Conservation (phyloP, 2,329 filamentous ascomycete genomes). For the Penicillium occitanis region DNA sequence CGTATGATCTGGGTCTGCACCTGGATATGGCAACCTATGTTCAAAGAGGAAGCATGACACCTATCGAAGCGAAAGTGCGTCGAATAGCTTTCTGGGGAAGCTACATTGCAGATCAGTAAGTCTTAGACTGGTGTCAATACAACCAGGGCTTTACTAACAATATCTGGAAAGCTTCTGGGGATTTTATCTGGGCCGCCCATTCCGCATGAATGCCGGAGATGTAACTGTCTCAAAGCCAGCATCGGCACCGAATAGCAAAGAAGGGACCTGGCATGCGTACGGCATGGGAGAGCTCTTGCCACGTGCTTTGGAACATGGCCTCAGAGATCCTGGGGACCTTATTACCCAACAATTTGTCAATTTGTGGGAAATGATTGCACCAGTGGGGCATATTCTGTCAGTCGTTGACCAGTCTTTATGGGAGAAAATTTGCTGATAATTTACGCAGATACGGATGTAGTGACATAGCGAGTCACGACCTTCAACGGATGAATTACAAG, state of each 20-base stretch:
- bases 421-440: conserved; percentile 1
- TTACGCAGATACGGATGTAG: conserved; percentile 37
- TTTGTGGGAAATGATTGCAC: conserved; percentile 47
- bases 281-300: conserved; percentile 27
- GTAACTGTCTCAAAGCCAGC: conserved; percentile 43
- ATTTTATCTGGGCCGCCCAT: conserved; percentile 46
- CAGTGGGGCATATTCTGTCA: conserved; percentile 44
- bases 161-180: conserved; percentile 39
- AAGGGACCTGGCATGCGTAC: conserved; percentile 36
- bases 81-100: conserved; percentile 46
- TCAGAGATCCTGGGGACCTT: conserved; percentile 36
- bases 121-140: not conserved
- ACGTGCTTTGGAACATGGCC: conserved; percentile 22
- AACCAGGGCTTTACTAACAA: not conserved
- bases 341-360: conserved; percentile 40
- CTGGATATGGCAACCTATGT: conserved; percentile 44
- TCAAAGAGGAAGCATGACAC: conserved; percentile 40
- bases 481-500: conserved; percentile 37
- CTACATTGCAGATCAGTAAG: conserved; percentile 44
- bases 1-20: conserved; percentile 48
- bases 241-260: conserved; percentile 29
- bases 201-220: conserved; percentile 43
- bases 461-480: conserved; percentile 39
- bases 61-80: conserved; percentile 42
- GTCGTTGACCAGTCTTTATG: conserved; percentile 15